Conservation (phyloP, 768 basidiomycete genomes). For the Xerocomellus intermedius region DNA sequence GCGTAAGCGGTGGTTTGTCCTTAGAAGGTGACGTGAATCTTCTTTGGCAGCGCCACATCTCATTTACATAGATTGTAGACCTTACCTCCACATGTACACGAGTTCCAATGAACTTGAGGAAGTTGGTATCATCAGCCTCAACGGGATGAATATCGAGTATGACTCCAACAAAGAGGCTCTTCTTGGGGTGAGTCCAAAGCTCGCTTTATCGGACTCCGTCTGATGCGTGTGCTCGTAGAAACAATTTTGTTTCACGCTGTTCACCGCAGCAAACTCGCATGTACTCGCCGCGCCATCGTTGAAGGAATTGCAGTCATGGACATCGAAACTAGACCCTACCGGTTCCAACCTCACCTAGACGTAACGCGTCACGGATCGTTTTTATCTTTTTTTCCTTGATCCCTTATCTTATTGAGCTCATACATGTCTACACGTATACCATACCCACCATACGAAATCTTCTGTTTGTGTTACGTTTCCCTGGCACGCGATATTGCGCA, state of each 20-base stretch:
- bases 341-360: slow-evolving; percentile 50
- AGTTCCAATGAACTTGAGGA: slow-evolving; percentile 85
- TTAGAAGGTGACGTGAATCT: slow-evolving; percentile 60
- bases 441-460: slow-evolving; percentile 17
- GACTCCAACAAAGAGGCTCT: slow-evolving; percentile 87
- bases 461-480: slow-evolving; percentile 9
- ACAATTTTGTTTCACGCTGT: slow-evolving; percentile 84
- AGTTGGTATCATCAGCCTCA: slow-evolving; percentile 76
- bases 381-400: background rate
- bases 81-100: slow-evolving; percentile 87
- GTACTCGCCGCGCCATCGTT: slow-evolving; percentile 77
- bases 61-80: slow-evolving; percentile 46
- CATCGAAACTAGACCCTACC: slow-evolving; percentile 79
- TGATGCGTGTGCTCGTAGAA: slow-evolving; percentile 47
- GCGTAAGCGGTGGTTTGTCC: slow-evolving; percentile 83
- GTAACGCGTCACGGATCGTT: background rate
- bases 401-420: slow-evolving; percentile 20
- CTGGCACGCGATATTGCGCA: background rate
- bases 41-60: background rate
- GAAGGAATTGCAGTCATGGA: slow-evolving; percentile 87
- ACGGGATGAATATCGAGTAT: slow-evolving; percentile 80
- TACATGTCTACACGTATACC: slow-evolving; percentile 28
- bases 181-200: slow-evolving; percentile 61
- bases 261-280: slow-evolving; percentile 90
- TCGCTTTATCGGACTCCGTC: background rate